Percentiles rank a stretch among this genome's conserved stretches.
Evolutionary conservation across 495 filamentous ascomycete genomes (phyloP).

Genomic region (Apodospora peruviana): DNA sequence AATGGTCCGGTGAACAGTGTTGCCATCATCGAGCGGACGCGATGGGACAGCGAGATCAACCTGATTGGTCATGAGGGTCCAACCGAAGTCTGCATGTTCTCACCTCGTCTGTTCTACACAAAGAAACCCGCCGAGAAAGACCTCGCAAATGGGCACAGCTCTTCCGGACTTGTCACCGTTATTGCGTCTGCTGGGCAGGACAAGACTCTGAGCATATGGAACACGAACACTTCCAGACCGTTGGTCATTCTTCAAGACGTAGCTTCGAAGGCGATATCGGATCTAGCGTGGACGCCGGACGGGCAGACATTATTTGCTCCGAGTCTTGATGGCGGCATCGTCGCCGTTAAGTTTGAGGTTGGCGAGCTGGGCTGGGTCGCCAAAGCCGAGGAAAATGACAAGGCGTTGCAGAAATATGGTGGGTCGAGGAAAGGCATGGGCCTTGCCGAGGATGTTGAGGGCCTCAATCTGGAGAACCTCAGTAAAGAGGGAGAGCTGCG

Average conservation of each 20-base stretch:
- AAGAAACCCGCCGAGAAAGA: constrained; percentile 50
- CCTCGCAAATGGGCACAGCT: constrained; percentile 21
- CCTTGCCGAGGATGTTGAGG: constrained; percentile 84
- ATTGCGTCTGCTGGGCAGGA: constrained; percentile 96
- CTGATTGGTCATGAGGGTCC: constrained; percentile 95
- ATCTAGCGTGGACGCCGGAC: constrained; percentile 92
- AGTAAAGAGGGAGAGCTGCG: constrained; percentile 86
- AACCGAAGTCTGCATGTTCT: constrained; percentile 95
- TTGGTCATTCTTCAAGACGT: constrained; percentile 85
- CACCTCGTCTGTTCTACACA: constrained; percentile 79
- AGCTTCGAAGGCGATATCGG: constrained; percentile 82
- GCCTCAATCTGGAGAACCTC: constrained; percentile 78
- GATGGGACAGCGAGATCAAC: constrained; percentile 96
- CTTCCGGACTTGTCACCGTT: constrained; percentile 67
- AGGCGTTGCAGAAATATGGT: constrained; percentile 85
- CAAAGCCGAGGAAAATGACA: constrained; percentile 79
- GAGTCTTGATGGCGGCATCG: constrained; percentile 81
- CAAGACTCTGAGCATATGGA: constrained; percentile 93
- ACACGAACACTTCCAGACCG: constrained; percentile 86
- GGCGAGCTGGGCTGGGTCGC: constrained; percentile 51
- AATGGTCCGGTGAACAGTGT: constrained; percentile 97
- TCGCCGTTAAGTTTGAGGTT: constrained; percentile 52
- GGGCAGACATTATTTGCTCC: constrained; percentile 80
- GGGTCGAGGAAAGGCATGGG: constrained; percentile 79
- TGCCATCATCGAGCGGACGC: constrained; percentile 86